Evolutionary conservation across 768 basidiomycete species (phyloP), one percentile per base, ranked within the genome.

Genomic region (Coprinopsis sp.): DNA sequence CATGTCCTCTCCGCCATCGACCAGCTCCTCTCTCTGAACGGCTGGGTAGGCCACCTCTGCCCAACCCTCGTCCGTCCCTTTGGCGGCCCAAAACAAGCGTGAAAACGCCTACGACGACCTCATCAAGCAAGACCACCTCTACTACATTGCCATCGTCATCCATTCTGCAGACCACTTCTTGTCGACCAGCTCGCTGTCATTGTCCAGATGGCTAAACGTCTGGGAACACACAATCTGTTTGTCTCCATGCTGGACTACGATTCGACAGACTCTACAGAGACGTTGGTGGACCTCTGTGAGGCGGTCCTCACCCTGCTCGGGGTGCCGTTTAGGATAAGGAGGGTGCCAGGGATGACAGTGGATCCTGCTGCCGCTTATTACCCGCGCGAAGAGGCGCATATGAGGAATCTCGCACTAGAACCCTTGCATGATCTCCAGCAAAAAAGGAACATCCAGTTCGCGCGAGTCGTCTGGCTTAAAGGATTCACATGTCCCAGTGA

Each of bases 401-500:
- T 86, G 68, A 79, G 93, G 30, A 99, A 98, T 61, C 72, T 97
- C 23, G 96, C 84, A 0, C 69, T 99, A 25, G 93, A 96, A 55
- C 96, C 96, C 0, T 68, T 99, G 12, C 70, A 79, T 21, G 96
- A 99, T 58, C 76, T 99, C 3, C 73, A 78, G 55, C 66, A 79
- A 54, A 86, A 78, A 58, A 71, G 93, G 21, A 78, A 79, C 19
- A 85, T 98, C 60, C 78, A 78, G 48, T 99, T 99, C 65, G 77
- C 83, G 53, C 74, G 92, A 8, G 96, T 98, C 29, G 79, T 99
- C 36, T 99, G 96, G 96, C 74, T 98, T 51, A 99, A 97, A 60
- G 96, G 96, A 0, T 99, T 99, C 64, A 97, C 96, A 0, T 99
- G 96, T 61, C 96, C 96, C 2, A 95, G 92, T 58, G 96, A 99